phyloP scores from a whole-genome alignment of 805 yeast species.

The Metschnikowia corniflorae region DNA sequence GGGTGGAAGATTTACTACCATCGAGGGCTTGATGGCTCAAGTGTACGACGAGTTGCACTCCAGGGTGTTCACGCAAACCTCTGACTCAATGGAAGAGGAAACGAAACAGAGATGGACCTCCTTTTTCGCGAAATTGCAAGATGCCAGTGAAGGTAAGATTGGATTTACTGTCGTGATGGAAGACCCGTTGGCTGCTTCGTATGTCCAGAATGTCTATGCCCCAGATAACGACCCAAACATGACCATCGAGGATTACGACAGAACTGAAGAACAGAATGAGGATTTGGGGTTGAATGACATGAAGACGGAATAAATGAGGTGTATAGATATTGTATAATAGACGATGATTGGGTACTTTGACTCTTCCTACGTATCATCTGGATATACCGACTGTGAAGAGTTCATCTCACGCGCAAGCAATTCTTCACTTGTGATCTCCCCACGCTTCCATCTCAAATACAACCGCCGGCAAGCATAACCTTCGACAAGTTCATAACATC shows the following conservation, averaged over 20 bases:
- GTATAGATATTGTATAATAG: constrained; percentile 1
- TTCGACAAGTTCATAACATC: constrained; percentile 45
- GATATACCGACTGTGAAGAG: neutral
- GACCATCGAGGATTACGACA: constrained; percentile 84
- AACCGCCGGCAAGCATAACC: constrained; percentile 48
- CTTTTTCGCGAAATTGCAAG: constrained; percentile 70
- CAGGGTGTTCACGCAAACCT: constrained; percentile 79
- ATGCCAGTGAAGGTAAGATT: constrained; percentile 76
- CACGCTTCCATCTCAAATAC: constrained; percentile 28
- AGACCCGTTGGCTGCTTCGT: constrained; percentile 93
- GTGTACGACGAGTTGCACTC: constrained; percentile 85
- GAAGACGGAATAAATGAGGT: constrained; percentile 24
- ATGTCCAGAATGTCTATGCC: constrained; percentile 97
- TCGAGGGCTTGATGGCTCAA: constrained; percentile 88
- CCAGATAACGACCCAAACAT: constrained; percentile 98
- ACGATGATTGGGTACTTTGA: neutral
- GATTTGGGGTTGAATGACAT: constrained; percentile 76
- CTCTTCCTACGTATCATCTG: neutral
- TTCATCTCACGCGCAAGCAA: constrained; percentile 2
- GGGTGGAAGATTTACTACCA: constrained; percentile 96
- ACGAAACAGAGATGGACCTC: constrained; percentile 78
- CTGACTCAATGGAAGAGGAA: constrained; percentile 84
- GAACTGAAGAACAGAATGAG: constrained; percentile 87
- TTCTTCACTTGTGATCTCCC: constrained; percentile 10
- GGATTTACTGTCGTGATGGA: constrained; percentile 85